These are phyloP conservation scores for Amanita pseudoporphyria DNA, from an alignment of 768 basidiomycete species.

Conservation along the genomic window DNA sequence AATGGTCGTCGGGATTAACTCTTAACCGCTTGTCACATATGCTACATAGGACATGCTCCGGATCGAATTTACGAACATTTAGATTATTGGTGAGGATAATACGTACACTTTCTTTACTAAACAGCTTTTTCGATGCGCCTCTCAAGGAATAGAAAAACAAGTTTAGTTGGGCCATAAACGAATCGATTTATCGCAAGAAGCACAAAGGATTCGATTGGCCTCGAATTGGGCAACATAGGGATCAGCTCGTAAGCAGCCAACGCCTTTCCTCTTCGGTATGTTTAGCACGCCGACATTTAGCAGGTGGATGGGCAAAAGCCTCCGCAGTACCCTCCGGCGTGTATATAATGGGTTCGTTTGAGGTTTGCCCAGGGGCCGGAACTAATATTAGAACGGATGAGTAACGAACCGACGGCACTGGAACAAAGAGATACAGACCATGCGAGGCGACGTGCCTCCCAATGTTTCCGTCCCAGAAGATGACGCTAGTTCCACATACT, in stretches of 20 bases:
- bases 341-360: too few relatives aligned
- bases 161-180: too few relatives aligned
- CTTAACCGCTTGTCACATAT: too few relatives aligned
- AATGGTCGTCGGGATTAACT: too few relatives aligned
- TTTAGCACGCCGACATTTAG: too few relatives aligned
- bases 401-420: background rate
- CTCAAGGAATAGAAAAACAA: slow-evolving; percentile 32
- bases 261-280: slow-evolving; percentile 12
- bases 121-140: slow-evolving; percentile 77
- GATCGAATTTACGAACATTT: too few relatives aligned
- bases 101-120: slow-evolving; percentile 68
- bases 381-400: background rate
- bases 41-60: too few relatives aligned
- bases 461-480: slow-evolving; percentile 62
- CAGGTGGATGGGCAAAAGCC: too few relatives aligned
- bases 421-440: slow-evolving; percentile 34
- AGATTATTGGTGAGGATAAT: background rate
- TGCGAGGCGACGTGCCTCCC: slow-evolving; percentile 53
- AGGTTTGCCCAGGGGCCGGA: too few relatives aligned
- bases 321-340: too few relatives aligned
- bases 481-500: slow-evolving; percentile 48
- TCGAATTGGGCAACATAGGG: slow-evolving; percentile 54
- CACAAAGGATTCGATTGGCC: slow-evolving; percentile 71
- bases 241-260: too few relatives aligned
- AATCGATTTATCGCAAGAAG: slow-evolving; percentile 60